Evolutionary conservation across 2,329 filamentous ascomycete species (phyloP), one percentile per base, ranked within the genome.

Genomic region (Aspergillus fumigatus): DNA sequence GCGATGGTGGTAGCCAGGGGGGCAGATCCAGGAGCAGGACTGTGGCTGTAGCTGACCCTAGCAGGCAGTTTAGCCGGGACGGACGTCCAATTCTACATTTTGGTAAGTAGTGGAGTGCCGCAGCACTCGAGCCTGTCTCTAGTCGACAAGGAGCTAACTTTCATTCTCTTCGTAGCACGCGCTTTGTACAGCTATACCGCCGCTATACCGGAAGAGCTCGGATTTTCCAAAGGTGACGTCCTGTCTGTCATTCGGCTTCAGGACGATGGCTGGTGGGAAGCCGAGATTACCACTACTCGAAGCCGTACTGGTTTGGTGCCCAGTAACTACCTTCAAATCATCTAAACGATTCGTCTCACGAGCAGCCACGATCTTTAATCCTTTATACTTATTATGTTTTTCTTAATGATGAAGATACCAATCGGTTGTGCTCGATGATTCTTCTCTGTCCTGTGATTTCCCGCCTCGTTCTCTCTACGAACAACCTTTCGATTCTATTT

Each of bases 191-290:
- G 90, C 79, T 99, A 99, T 73, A 86, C 89, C 69, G 92, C 94
- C 2, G 93, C 92, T 23, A 99, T 99, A 57, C 91, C 93, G 0
- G 94, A 97, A 71, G 95, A 99, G 75, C 79, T 99, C 21, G 88
- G 89, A 14, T 99, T 99, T 73, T 81, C 82, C 49, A 99, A 99
- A 78, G 92, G 92, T 50, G 95, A 99, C 70, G 86, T 93, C 57
- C 80, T 99, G 14, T 91, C 93, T 2, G 87, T 99, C 14, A 79
- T 97, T 49, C 84, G 92, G 58, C 85, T 96, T 67, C 94, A 99
- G 75, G 94, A 99, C 71, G 94, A 99, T 70, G 94, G 94, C 21
- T 99, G 94, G 94, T 99, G 95, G 94, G 94, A 99, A 77, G 95
- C 95, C 11, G 93, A 97, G 73, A 85, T 97, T 43, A 89, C 92